Evolutionary conservation across 768 basidiomycete species (phyloP).

Genomic region (Leccinum sublutescens): DNA sequence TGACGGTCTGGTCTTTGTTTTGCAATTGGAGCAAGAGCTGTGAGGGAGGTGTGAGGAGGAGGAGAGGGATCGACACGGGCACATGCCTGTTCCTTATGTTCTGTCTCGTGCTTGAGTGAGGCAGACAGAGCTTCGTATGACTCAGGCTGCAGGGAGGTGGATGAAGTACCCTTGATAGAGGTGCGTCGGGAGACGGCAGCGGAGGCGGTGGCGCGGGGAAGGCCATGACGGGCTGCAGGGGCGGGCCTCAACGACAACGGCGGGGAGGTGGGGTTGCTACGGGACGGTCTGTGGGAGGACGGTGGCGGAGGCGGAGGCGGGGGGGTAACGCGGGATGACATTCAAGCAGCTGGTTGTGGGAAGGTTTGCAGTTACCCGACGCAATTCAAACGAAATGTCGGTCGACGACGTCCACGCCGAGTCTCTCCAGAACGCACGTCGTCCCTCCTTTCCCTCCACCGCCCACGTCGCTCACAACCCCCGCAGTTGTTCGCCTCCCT

Average conservation of each 20-base stretch:
- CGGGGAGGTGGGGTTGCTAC: constrained; percentile 41
- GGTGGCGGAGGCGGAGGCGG: constrained; percentile 11
- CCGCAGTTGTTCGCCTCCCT: constrained; percentile 44
- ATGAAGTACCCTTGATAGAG: constrained; percentile 43
- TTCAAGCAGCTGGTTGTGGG: constrained; percentile 4
- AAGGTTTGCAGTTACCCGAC: constrained; percentile 4
- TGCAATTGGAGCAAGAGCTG: constrained; percentile 78
- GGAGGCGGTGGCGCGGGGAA: constrained; percentile 54
- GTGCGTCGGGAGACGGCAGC: constrained; percentile 46
- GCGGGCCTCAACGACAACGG: constrained; percentile 47
- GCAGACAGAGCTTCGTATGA: constrained; percentile 55
- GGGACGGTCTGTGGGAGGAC: constrained; percentile 44
- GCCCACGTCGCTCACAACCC: constrained; percentile 8
- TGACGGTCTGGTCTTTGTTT: constrained; percentile 72
- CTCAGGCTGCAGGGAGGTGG: constrained; percentile 41
- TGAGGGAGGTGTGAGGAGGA: constrained; percentile 8
- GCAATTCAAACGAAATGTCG: neutral
- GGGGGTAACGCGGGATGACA: constrained; percentile 45
- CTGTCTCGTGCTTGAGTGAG: constrained; percentile 73
- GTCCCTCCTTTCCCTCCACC: constrained; percentile 10
- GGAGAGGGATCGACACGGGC: constrained; percentile 2
- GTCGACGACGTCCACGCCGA: constrained; percentile 24
- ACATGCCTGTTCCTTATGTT: constrained; percentile 76
- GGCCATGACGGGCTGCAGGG: constrained; percentile 47
- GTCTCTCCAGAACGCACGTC: constrained; percentile 35